These are phyloP conservation scores for Lecanicillium sp. DNA, from an alignment of 2,329 filamentous ascomycete genomes.

Conservation along the genomic window DNA sequence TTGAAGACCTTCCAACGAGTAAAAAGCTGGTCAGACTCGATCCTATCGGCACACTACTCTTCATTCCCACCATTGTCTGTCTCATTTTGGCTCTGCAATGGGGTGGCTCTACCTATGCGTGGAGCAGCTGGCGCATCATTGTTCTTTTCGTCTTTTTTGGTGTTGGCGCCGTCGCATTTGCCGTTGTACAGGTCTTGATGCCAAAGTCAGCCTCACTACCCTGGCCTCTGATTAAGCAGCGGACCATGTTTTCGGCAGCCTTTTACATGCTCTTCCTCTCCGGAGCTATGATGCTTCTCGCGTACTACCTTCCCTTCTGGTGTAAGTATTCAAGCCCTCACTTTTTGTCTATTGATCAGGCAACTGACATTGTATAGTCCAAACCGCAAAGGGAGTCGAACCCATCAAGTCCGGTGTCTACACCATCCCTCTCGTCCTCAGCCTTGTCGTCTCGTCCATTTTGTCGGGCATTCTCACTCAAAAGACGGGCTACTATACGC, in stretches of 20 bases:
- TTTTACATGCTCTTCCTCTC: constrained; percentile 38
- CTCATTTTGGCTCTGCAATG: constrained; percentile 56
- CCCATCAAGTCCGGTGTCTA: constrained; percentile 48
- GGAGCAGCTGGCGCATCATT: constrained; percentile 44
- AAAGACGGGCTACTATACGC: constrained; percentile 51
- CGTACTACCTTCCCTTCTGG: constrained; percentile 48
- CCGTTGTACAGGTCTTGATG: constrained; percentile 41
- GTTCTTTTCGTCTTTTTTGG: constrained; percentile 44
- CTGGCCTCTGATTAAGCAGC: constrained; percentile 42
- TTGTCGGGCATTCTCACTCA: constrained; percentile 39
- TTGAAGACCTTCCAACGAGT: constrained; percentile 18
- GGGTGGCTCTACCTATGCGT: constrained; percentile 47
- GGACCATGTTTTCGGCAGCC: constrained; percentile 42
- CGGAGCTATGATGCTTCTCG: constrained; percentile 43
- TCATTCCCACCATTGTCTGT: constrained; percentile 50
- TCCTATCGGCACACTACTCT: constrained; percentile 49
- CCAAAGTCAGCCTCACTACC: constrained; percentile 51
- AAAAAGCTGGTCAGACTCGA: constrained; percentile 45
- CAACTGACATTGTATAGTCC: constrained; percentile 28
- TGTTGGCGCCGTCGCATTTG: constrained; percentile 37
- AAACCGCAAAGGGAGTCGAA: constrained; percentile 43
- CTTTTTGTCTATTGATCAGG: not conserved
- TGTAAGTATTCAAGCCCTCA: constrained; percentile 33
- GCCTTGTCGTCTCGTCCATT: constrained; percentile 43
- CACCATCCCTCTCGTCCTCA: constrained; percentile 48